A percentile compares a stretch with the other conserved stretches of the same genome.
Evolutionary conservation across 768 basidiomycete species (phyloP).

Genomic region (Candolleomyces aberdarensis): DNA sequence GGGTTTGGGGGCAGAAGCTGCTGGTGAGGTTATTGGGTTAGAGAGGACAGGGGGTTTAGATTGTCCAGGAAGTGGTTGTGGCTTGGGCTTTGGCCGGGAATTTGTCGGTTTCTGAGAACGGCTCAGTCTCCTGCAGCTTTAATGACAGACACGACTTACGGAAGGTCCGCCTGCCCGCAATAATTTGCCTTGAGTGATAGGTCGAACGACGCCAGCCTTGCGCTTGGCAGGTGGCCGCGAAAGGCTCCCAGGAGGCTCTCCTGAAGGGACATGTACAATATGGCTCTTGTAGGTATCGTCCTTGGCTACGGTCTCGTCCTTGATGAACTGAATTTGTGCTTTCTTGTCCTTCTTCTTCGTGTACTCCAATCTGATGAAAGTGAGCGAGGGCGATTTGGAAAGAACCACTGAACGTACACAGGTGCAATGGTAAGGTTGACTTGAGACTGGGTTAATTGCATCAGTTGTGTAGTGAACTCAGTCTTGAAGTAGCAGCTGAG

Average conservation of each 20-base stretch:
- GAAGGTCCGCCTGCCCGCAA: constrained; percentile 76
- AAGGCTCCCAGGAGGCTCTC: constrained; percentile 77
- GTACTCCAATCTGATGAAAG: constrained; percentile 67
- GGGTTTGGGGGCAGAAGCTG: constrained; percentile 19
- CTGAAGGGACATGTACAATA: constrained; percentile 81
- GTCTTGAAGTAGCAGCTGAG: constrained; percentile 95
- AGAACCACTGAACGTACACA: constrained; percentile 48
- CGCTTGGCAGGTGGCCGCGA: constrained; percentile 84
- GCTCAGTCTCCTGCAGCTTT: background rate
- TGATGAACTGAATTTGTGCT: constrained; percentile 79
- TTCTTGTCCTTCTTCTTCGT: constrained; percentile 97
- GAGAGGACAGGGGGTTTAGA: constrained; percentile 20
- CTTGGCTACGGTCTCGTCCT: constrained; percentile 78
- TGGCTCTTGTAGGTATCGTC: constrained; percentile 94
- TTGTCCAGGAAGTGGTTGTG: constrained; percentile 62
- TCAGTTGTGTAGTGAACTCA: constrained; percentile 79
- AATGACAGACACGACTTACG: constrained; percentile 32
- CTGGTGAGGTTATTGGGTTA: constrained; percentile 19
- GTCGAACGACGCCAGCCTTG: constrained; percentile 82
- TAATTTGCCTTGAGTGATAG: constrained; percentile 82
- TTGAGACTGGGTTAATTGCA: constrained; percentile 76
- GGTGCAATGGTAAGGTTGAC: constrained; percentile 73
- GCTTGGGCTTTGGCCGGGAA: constrained; percentile 54
- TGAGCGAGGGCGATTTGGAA: background rate
- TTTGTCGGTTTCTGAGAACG: constrained; percentile 42